A percentile compares a stretch with the other conserved stretches of the same genome.
These are phyloP conservation scores for Danielozyma ontarioensis DNA, from an alignment of 805 yeast genomes.

Conservation along the genomic window DNA sequence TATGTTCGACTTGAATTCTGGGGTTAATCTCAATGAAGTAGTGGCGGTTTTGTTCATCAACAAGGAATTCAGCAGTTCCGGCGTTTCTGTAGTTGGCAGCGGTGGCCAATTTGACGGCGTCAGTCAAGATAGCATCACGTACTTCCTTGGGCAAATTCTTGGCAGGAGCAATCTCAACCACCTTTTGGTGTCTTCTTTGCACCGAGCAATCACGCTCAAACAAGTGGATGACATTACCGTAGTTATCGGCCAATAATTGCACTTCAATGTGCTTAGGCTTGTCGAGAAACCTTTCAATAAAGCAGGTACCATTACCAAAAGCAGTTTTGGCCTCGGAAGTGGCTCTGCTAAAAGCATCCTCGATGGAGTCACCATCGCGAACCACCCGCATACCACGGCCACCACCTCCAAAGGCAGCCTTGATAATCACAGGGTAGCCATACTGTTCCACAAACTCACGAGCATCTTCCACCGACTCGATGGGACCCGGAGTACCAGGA, in stretches of 20 bases:
- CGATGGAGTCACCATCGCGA: slow-evolving; percentile 89
- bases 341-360: slow-evolving; percentile 90
- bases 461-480: slow-evolving; percentile 76
- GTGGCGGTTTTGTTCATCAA: slow-evolving; percentile 89
- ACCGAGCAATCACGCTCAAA: slow-evolving; percentile 99
- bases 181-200: slow-evolving; percentile 98
- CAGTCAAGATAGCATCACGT: slow-evolving; percentile 87
- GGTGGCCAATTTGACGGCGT: slow-evolving; percentile 89
- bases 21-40: slow-evolving; percentile 98
- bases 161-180: slow-evolving; percentile 98
- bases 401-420: slow-evolving; percentile 99
- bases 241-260: slow-evolving; percentile 86
- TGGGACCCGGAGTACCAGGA: slow-evolving; percentile 98
- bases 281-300: slow-evolving; percentile 91
- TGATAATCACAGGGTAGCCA: slow-evolving; percentile 95
- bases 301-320: slow-evolving; percentile 98
- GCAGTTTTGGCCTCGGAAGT: slow-evolving; percentile 90
- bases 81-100: slow-evolving; percentile 91
- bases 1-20: slow-evolving; percentile 96
- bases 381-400: slow-evolving; percentile 99
- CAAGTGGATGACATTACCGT: slow-evolving; percentile 91
- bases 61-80: slow-evolving; percentile 97
- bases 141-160: slow-evolving; percentile 77
- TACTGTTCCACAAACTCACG: slow-evolving; percentile 69
- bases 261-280: slow-evolving; percentile 98